phyloP scores from a whole-genome alignment of 164 flowering plant genomes.

The Echeveria elegans region DNA sequence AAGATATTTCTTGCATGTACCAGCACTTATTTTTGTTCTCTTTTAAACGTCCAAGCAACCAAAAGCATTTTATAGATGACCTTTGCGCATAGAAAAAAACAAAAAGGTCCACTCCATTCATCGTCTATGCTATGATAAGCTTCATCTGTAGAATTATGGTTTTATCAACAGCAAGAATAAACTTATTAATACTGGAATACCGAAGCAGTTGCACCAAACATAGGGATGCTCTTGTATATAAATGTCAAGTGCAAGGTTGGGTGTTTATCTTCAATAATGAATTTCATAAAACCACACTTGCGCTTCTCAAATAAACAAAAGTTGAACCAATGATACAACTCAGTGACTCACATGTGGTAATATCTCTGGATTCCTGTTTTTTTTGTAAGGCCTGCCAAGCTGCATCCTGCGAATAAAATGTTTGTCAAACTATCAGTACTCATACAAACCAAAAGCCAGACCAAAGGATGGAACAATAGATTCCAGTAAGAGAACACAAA shows the following conservation, averaged over 20 bases:
- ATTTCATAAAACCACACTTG: not conserved
- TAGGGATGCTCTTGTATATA: not conserved
- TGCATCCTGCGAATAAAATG: conserved; percentile 25
- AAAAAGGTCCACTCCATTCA: not conserved
- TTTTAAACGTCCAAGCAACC: not conserved
- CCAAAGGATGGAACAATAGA: too few relatives aligned
- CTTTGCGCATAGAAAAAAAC: not conserved
- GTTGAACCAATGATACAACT: not conserved
- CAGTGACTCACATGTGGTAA: conserved; percentile 15
- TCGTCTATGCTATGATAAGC: not conserved
- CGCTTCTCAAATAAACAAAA: not conserved
- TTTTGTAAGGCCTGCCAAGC: conserved; percentile 32
- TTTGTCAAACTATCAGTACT: not conserved
- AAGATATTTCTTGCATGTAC: not conserved
- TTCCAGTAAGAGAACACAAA: too few relatives aligned
- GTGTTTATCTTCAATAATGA: not conserved
- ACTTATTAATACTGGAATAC: not conserved
- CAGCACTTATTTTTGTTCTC: not conserved
- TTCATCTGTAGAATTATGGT: not conserved
- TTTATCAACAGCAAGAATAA: not conserved
- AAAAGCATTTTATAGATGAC: not conserved
- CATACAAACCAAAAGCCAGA: too few relatives aligned
- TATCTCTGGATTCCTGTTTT: conserved; percentile 14
- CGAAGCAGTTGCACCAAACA: not conserved
- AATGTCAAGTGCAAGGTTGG: not conserved